These are phyloP conservation scores for Kodamaea kaohsiungensis DNA, from an alignment of 805 yeast genomes.

Conservation along the genomic window DNA sequence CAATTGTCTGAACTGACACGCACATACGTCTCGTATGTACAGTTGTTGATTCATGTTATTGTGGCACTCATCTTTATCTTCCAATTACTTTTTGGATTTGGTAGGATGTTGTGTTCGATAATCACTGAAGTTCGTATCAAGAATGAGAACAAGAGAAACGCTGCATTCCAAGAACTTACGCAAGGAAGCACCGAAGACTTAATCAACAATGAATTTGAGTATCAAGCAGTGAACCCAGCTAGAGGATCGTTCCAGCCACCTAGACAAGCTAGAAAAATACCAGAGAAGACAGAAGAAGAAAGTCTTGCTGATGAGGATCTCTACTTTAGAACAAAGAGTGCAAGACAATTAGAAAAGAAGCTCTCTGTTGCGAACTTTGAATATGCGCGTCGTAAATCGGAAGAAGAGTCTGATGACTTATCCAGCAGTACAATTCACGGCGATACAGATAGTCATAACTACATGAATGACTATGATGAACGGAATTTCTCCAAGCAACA, in stretches of 20 bases:
- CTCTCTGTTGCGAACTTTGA: not conserved
- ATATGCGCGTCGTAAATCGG: not conserved
- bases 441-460: not conserved
- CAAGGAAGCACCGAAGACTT: constrained; percentile 2
- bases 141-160: constrained; percentile 2
- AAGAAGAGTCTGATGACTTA: not conserved
- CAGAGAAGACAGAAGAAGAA: constrained; percentile 9
- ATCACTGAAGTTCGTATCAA: constrained; percentile 11
- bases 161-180: not conserved
- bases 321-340: constrained; percentile 19
- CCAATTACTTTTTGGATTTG: constrained; percentile 31
- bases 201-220: constrained; percentile 25
- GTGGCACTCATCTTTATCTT: constrained; percentile 31
- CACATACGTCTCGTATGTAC: constrained; percentile 46
- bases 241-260: constrained; percentile 8
- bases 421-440: not conserved
- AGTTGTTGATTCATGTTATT: constrained; percentile 40
- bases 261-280: constrained; percentile 5
- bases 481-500: constrained; percentile 6
- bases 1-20: constrained; percentile 37
- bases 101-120: constrained; percentile 25
- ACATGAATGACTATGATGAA: not conserved
- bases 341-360: constrained; percentile 9
- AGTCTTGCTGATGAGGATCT: constrained; percentile 16
- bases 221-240: constrained; percentile 19